Base-by-base conservation (phyloP, 2,329 filamentous ascomycete species). In the Colletotrichum destructivum region DNA sequence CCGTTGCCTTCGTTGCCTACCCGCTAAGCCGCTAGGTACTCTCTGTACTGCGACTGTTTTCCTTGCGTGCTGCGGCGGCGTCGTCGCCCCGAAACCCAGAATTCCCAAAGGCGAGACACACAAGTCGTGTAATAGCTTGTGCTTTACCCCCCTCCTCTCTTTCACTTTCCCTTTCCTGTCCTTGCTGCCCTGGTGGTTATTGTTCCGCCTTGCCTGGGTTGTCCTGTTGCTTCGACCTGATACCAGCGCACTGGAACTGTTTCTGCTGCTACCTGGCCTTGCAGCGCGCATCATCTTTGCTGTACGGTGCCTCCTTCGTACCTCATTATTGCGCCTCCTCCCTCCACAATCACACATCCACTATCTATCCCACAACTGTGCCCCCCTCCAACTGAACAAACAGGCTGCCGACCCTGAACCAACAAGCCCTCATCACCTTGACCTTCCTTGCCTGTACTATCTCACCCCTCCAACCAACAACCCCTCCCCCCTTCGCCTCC, bases 1-100 rank as follows among this genome's bases (percentile, higher is more conserved):
- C 52, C 15, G 18, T 9, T 15, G 15, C 47, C n/a, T 52, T 15
- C 35, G 2, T 38, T 38, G 35, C n/a, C 35, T 62, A 44, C 44
- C 46, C 44, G 12, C 47, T 42, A 35, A 21, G 31, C 23, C 21
- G 44, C 62, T 57, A 26, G 31, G 26, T 44, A 38, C 26, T 46
- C 38, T 55, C 40, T 63, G 55, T 61, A 26, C 55, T 55, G 52
- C 56, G 55, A 38, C 40, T 42, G 35, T 67, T 57, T 69, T 38
- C n/a, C 63, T 38, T 62, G 56, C 56, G 63, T 55, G 62, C 62
- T 40, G 55, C 31, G 40, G 62, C 62, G 42, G 62, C 62, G 49
- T 26, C 38, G 42, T 71, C 38, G 42, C 68, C 63, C 63, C 68
- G 56, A 57, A 71, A 67, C 64, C 63, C 49, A 67, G 64, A 62